Base-by-base conservation (phyloP, 1,139 yeast species). In the Kluyveromyces sp. region DNA sequence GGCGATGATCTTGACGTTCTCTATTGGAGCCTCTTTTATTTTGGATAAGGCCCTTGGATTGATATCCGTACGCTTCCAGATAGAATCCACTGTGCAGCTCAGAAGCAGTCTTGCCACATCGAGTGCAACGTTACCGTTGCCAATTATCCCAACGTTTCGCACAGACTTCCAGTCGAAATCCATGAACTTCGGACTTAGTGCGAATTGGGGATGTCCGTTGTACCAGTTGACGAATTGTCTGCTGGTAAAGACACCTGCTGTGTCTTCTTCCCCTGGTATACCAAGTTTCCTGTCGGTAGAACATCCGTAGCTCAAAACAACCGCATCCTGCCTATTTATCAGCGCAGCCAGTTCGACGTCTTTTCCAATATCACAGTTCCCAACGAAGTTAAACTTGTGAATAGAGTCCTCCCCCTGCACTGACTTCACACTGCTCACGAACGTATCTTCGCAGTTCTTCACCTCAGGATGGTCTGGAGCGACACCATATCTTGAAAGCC, bases 381-480 rank as follows among this genome's bases (percentile, higher is more conserved):
- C 98, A 46, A 75, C 71, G 57, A 83, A 92, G 40, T 80, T 64
- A 47, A 84, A 85, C 18, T 64, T 60, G 30, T 65, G 69, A 3
- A 43, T 43, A 22, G 42, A 45, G 12, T 33, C 39, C 11, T 22
- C 15, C 8, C 19, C 31, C 2, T 42, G 34, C n/a, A 40, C 39
- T 33, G 61, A 68, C 20, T 57, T 50, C 57, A 83, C 83, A 25
- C 83, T 74, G 46, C 80, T 78, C 4, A 73, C 73, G 59, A 94
- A 80, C 45, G 88, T 81, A 19, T 84, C 94, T 61, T 87, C 88
- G 57, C 94, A 83, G 49, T 80, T 80, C 61, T 92, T 92, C 32
- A 92, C 97, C 58, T 92, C 98, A 0, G 96, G 96, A 63, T 92
- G 98, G 65, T 92, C 99, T 1, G 99, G 99, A 0, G 98, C 97